Percentiles rank a stretch among this genome's conserved stretches.
Evolutionary conservation across 2,329 filamentous ascomycete species (phyloP).

Genomic region (Pezicula carpinea): DNA sequence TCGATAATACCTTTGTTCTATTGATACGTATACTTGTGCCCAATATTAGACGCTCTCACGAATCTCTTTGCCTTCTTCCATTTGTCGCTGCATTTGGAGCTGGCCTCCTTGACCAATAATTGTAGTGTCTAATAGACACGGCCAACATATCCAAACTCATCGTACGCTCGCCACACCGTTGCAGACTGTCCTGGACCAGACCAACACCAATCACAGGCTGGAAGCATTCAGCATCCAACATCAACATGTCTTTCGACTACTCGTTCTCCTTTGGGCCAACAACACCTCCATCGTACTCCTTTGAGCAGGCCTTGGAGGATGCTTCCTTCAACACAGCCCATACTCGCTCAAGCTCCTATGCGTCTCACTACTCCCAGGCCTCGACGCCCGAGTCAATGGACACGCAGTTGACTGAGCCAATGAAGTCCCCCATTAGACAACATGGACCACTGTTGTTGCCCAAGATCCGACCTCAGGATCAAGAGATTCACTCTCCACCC

Average conservation of each 20-base stretch:
- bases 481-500: conserved; percentile 60
- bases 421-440: conserved; percentile 67
- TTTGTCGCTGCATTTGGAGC: conserved; percentile 22
- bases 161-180: conserved; percentile 15
- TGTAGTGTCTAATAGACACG: conserved; percentile 25
- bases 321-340: conserved; percentile 40
- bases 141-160: conserved; percentile 14
- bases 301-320: conserved; percentile 53
- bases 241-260: conserved; percentile 56
- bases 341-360: conserved; percentile 32
- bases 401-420: conserved; percentile 66
- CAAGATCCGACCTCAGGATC: conserved; percentile 82
- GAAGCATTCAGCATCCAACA: conserved; percentile 41
- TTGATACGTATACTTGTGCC: conserved; percentile 16
- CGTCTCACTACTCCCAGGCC: conserved; percentile 62
- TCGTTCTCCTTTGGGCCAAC: conserved; percentile 48
- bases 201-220: conserved; percentile 41
- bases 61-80: conserved; percentile 23
- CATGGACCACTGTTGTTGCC: conserved; percentile 77
- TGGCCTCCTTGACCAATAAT: conserved; percentile 22
- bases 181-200: conserved; percentile 2
- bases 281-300: conserved; percentile 48
- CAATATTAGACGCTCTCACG: conserved; percentile 25
- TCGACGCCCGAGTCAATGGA: conserved; percentile 65
- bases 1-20: conserved; percentile 14